phyloP scores from a whole-genome alignment of 805 yeast genomes.

The Nakazawaea laoshanensis region DNA sequence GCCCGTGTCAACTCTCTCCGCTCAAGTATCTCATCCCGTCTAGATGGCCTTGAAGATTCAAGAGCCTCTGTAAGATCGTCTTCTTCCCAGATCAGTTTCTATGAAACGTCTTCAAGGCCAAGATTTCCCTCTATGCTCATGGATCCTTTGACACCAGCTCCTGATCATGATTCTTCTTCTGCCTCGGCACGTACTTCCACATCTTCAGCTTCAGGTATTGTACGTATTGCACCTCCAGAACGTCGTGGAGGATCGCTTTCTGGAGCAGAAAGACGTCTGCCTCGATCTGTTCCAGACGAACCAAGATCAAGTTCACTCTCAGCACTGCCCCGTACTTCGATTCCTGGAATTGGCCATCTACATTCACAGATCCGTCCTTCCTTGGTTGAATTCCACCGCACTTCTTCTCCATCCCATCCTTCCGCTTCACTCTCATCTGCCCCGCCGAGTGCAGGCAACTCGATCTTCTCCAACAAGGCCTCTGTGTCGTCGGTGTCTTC shows the following conservation, averaged over 20 bases:
- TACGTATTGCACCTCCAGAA: conserved; percentile 3
- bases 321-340: conserved; percentile 10
- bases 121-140: conserved; percentile 38
- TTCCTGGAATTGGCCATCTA: conserved; percentile 15
- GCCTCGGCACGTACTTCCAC: background rate
- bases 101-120: conserved; percentile 18
- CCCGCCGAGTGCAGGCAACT: conserved; percentile 1
- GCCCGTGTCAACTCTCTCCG: background rate
- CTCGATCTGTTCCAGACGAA: conserved; percentile 2
- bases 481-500: conserved; percentile 22
- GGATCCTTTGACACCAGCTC: conserved; percentile 42
- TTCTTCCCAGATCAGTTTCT: conserved; percentile 11
- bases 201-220: conserved; percentile 9
- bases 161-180: conserved; percentile 12
- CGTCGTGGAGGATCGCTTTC: conserved; percentile 7
- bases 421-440: conserved; percentile 9
- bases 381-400: conserved; percentile 24
- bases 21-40: background rate
- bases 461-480: conserved; percentile 22
- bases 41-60: background rate
- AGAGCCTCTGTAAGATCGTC: conserved; percentile 7
- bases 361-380: conserved; percentile 27
- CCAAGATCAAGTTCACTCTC: background rate
- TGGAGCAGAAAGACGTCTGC: conserved; percentile 5
- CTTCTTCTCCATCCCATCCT: conserved; percentile 6